Percentiles rank a stretch among this genome's conserved stretches.
These are phyloP conservation scores for Boletus rubescentipes DNA, from an alignment of 768 basidiomycete genomes.

Conservation along the genomic window DNA sequence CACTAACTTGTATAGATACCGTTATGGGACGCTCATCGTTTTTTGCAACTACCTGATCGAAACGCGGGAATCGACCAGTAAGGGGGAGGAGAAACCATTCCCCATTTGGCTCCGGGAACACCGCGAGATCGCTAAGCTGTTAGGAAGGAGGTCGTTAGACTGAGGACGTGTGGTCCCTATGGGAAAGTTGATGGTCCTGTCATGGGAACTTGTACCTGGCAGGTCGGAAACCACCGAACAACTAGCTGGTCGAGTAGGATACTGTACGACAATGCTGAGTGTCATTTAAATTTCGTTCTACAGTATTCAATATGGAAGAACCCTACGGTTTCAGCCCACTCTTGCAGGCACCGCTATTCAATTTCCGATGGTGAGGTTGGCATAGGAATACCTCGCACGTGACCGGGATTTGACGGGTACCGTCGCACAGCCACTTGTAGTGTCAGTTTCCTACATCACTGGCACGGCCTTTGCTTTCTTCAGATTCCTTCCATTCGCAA, in stretches of 20 bases:
- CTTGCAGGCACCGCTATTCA: background rate
- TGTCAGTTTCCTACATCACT: conserved; percentile 20
- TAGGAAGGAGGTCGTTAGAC: conserved; percentile 69
- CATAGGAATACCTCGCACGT: conserved; percentile 12
- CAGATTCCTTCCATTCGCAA: conserved; percentile 6
- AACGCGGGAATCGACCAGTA: conserved; percentile 39
- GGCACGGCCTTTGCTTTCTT: conserved; percentile 9
- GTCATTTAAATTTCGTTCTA: background rate
- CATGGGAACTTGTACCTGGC: conserved; percentile 5
- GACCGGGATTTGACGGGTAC: conserved; percentile 9
- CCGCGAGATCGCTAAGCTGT: conserved; percentile 77
- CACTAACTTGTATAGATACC: conserved; percentile 49
- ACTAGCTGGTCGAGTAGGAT: background rate
- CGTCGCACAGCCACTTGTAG: conserved; percentile 19
- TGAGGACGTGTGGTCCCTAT: conserved; percentile 27
- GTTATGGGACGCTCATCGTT: conserved; percentile 89
- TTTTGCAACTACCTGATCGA: conserved; percentile 96
- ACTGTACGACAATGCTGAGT: background rate
- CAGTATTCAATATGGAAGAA: background rate
- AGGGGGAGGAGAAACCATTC: conserved; percentile 53
- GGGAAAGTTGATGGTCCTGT: background rate
- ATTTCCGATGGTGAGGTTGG: background rate
- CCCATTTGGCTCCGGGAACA: conserved; percentile 81
- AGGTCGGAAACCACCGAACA: background rate
- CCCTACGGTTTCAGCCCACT: background rate